These are phyloP conservation scores for Pythium myriotylum DNA, from an alignment of 352 stramenopile genomes.

Conservation along the genomic window DNA sequence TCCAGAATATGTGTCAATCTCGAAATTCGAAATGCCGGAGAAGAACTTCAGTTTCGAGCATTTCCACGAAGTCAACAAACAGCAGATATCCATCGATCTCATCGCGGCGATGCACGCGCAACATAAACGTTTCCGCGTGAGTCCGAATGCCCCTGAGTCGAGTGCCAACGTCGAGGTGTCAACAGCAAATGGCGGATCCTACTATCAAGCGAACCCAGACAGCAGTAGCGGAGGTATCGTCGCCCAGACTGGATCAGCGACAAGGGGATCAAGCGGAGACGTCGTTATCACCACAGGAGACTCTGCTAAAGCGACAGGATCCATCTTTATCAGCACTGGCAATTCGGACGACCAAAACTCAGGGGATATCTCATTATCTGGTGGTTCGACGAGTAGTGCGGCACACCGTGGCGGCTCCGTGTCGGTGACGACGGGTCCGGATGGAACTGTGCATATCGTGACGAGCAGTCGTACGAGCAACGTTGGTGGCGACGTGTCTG, in stretches of 20 bases:
- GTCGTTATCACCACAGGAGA: constrained; percentile 26
- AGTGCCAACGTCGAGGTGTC: constrained; percentile 53
- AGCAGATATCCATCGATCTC: constrained; percentile 90
- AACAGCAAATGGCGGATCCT: constrained; percentile 46
- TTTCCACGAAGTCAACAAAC: constrained; percentile 95
- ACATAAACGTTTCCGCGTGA: constrained; percentile 65
- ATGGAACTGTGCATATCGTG: constrained; percentile 15
- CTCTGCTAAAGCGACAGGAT: constrained; percentile 4
- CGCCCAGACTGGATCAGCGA: constrained; percentile 43
- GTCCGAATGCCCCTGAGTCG: constrained; percentile 40
- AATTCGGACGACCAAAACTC: constrained; percentile 9
- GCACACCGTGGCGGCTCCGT: constrained; percentile 12
- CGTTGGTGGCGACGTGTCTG: constrained; percentile 30
- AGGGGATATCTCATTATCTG: constrained; percentile 9
- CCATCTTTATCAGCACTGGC: constrained; percentile 5
- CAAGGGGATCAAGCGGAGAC: constrained; percentile 24
- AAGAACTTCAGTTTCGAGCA: constrained; percentile 89
- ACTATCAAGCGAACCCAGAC: constrained; percentile 36
- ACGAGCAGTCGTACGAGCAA: constrained; percentile 18
- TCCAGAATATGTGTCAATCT: constrained; percentile 91
- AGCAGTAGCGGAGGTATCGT: constrained; percentile 40
- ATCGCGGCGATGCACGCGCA: constrained; percentile 90
- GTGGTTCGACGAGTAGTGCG: constrained; percentile 7
- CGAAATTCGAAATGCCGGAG: constrained; percentile 84
- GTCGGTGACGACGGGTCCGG: constrained; percentile 19